These are phyloP conservation scores for Canavalia ensiformis DNA, from an alignment of 306 rosid genomes.

Conservation along the genomic window DNA sequence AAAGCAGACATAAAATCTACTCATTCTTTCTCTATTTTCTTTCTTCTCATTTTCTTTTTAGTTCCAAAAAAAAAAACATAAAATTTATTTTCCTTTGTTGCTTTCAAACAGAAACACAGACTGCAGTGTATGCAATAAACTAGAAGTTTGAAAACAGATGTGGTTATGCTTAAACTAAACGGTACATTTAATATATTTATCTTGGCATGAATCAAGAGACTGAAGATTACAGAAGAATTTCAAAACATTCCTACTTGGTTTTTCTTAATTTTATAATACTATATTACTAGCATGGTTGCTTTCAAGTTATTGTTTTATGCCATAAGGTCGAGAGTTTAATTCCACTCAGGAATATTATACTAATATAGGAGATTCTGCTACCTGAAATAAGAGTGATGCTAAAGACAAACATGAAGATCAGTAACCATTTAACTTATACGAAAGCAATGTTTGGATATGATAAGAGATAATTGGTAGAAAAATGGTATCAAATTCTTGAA, in stretches of 20 bases:
- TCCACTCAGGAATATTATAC: background rate
- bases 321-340: background rate
- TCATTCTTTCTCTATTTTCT: no score
- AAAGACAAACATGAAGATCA: conserved; percentile 9
- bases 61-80: no score
- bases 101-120: background rate
- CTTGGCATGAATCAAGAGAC: background rate
- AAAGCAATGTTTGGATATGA: background rate
- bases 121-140: background rate
- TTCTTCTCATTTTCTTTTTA: no score
- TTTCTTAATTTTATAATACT: background rate
- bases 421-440: background rate
- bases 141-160: background rate
- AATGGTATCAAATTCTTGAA: conserved; percentile 33
- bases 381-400: background rate
- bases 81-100: no score
- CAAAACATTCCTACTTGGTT: conserved; percentile 5
- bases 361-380: background rate
- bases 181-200: background rate
- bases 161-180: background rate
- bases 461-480: conserved; percentile 29
- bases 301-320: background rate
- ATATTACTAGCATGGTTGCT: conserved; percentile 11
- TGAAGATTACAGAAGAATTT: background rate
- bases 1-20: background rate